Percentiles rank a stretch among this genome's conserved stretches.
These are phyloP conservation scores for Magnolia kwangsiensis DNA, from an alignment of 164 flowering plant species.

Conservation along the genomic window DNA sequence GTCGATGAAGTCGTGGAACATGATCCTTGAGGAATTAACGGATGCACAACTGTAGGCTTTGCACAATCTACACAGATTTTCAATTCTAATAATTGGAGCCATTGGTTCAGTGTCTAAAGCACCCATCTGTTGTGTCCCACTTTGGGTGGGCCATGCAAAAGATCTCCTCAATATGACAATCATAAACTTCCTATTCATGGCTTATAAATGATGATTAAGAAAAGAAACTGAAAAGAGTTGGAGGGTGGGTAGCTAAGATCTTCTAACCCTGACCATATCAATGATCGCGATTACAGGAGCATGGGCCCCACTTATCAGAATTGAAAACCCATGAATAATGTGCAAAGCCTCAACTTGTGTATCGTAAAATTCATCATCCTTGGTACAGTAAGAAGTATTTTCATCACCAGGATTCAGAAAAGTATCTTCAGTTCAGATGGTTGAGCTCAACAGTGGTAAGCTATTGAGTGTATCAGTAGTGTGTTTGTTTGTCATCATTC, in stretches of 20 bases:
- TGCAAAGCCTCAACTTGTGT: background rate
- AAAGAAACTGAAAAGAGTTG: background rate
- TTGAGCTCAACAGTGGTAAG: background rate
- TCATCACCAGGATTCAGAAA: background rate
- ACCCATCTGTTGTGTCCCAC: too few relatives aligned
- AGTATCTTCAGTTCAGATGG: background rate
- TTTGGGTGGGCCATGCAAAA: too few relatives aligned
- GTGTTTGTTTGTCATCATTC: background rate
- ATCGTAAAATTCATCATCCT: background rate
- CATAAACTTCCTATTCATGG: too few relatives aligned
- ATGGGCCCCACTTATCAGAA: background rate
- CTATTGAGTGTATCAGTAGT: background rate
- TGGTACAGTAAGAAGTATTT: background rate
- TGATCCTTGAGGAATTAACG: too few relatives aligned
- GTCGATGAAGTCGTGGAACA: too few relatives aligned
- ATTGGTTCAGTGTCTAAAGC: too few relatives aligned
- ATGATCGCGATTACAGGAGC: background rate
- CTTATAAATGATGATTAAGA: too few relatives aligned
- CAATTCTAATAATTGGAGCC: too few relatives aligned
- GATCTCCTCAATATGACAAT: too few relatives aligned
- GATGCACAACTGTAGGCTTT: too few relatives aligned
- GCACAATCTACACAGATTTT: too few relatives aligned
- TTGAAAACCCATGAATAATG: background rate
- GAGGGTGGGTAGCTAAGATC: background rate
- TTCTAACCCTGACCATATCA: background rate